A percentile compares a stretch with the other conserved stretches of the same genome.
Conservation (phyloP, 768 basidiomycete species). For the Kwoniella bestiolae region DNA sequence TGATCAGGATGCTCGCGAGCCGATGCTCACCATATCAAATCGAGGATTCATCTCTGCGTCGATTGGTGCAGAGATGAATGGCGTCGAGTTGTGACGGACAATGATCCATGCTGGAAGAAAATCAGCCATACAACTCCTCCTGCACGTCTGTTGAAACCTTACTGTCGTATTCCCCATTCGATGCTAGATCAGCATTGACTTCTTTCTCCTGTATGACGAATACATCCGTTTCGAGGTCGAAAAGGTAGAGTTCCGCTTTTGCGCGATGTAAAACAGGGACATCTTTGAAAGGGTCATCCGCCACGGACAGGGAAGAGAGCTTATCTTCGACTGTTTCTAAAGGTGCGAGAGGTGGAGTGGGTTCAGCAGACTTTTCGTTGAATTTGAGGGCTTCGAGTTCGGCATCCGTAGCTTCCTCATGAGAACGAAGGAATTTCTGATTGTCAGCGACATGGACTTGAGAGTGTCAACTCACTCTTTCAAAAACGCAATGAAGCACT, state of each 20-base stretch:
- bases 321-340: constrained; percentile 14
- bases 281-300: constrained; percentile 54
- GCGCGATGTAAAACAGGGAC: constrained; percentile 47
- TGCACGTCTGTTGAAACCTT: too few species aligned
- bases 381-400: constrained; percentile 75
- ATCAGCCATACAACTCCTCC: too few species aligned
- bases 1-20: neutral
- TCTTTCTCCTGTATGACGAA: constrained; percentile 59
- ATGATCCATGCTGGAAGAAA: constrained; percentile 54
- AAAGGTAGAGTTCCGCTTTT: constrained; percentile 58
- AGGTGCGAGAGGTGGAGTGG: neutral
- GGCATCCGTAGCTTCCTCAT: constrained; percentile 69
- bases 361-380: constrained; percentile 55
- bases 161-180: constrained; percentile 57
- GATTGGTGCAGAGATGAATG: constrained; percentile 54
- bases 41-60: constrained; percentile 53
- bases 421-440: constrained; percentile 76
- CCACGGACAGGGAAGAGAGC: constrained; percentile 20
- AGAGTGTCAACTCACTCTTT: constrained; percentile 60
- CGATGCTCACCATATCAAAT: constrained; percentile 40
- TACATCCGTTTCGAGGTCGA: constrained; percentile 58
- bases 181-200: constrained; percentile 54
- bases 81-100: constrained; percentile 41
- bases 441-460: neutral
- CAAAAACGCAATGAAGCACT: constrained; percentile 95